phyloP scores from a whole-genome alignment of 305 asterid species.

The Salvia sclarea region DNA sequence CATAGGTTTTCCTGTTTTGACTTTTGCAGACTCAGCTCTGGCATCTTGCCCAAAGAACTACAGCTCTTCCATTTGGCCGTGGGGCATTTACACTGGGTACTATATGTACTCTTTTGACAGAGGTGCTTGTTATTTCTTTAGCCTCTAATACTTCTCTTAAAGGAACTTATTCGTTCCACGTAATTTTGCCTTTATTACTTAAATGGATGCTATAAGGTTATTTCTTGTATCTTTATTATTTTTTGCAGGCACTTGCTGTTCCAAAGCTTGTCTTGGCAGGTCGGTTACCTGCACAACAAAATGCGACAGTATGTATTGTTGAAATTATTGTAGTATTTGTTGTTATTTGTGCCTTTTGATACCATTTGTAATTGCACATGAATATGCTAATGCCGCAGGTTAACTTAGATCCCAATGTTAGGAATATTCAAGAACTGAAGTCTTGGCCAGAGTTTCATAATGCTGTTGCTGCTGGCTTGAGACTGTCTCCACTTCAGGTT shows the following conservation, averaged over 20 bases:
- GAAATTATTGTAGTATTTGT: constrained; percentile 8
- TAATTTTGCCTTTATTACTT: constrained; percentile 3
- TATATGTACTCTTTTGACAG: constrained; percentile 85
- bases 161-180: constrained; percentile 16
- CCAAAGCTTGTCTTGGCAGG: constrained; percentile 99
- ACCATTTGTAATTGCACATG: constrained; percentile 23
- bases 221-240: not conserved
- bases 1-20: not conserved
- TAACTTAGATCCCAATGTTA: constrained; percentile 77
- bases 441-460: constrained; percentile 99
- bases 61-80: constrained; percentile 98
- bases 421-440: constrained; percentile 86
- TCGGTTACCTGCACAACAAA: constrained; percentile 96
- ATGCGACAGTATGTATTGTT: constrained; percentile 71
- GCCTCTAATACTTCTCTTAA: constrained; percentile 8
- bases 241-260: constrained; percentile 80
- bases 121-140: constrained; percentile 51
- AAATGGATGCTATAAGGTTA: not conserved
- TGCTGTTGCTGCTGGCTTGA: constrained; percentile 98
- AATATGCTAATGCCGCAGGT: constrained; percentile 55
- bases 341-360: constrained; percentile 24
- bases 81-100: constrained; percentile 98
- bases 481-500: constrained; percentile 94
- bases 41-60: constrained; percentile 99
- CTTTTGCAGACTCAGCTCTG: constrained; percentile 79